phyloP scores from a whole-genome alignment of 345 rosid genomes.

The Pugionium cornutum region DNA sequence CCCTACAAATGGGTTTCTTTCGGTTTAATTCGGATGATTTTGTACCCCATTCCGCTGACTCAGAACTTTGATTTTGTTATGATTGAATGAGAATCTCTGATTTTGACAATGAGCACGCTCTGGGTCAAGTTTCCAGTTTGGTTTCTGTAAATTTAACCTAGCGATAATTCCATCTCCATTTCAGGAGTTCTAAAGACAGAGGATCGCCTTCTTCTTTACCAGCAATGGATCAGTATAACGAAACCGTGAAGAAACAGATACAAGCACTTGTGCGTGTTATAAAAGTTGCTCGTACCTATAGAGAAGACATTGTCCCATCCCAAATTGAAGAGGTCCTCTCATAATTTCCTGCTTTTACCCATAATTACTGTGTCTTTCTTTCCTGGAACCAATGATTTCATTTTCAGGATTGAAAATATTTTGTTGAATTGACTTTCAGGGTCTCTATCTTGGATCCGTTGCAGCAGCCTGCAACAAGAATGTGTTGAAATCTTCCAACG shows the following conservation, averaged over 20 bases:
- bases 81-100: no score
- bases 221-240: slow-evolving; percentile 45
- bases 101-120: no score
- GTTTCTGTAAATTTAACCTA: neutral
- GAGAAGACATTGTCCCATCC: slow-evolving; percentile 53
- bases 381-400: neutral
- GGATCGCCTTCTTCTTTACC: slow-evolving; percentile 20
- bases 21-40: no score
- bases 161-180: neutral
- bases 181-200: slow-evolving; percentile 35
- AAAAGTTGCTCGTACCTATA: slow-evolving; percentile 41
- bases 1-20: no score
- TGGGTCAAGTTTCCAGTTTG: no score
- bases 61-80: no score
- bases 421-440: slow-evolving; percentile 37
- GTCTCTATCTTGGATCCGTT: slow-evolving; percentile 55
- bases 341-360: no score
- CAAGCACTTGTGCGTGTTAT: slow-evolving; percentile 52
- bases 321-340: slow-evolving; percentile 52
- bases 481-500: slow-evolving; percentile 45
- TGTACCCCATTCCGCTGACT: no score
- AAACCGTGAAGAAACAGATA: slow-evolving; percentile 45
- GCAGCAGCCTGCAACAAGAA: slow-evolving; percentile 50
- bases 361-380: neutral
- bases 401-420: neutral